Evolutionary conservation across 2,329 filamentous ascomycete genomes (phyloP), one percentile per base, ranked within the genome.

Genomic region (Clonostachys byssicola): DNA sequence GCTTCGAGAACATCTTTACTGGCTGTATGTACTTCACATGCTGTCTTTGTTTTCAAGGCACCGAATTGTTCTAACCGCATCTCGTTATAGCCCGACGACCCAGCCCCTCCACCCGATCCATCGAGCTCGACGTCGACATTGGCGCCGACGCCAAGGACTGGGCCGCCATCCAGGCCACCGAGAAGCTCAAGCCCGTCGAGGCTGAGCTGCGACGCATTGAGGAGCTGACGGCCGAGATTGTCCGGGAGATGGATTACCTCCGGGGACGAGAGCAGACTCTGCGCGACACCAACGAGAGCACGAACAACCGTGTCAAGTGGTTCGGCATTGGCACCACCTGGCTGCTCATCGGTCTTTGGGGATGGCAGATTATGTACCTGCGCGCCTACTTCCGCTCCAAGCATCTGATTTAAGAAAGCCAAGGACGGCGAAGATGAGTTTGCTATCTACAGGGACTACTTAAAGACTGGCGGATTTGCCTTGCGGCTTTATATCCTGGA

Each of bases 261-360:
- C 83, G 94, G 55, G 60, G 70, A 38, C 83, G 94, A 59, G 94
- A 99, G 78, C 91, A 96, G 81, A 95, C 90, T 77, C 80, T 99
- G 59, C 81, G 94, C 66, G 92, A 99, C 73, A 99, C 94, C 58
- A 99, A 99, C 71, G 94, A 99, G 85, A 97, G 92, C 78, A 99
- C 94, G 56, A 99, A 99, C 73, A 94, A 88, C 72, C 83, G 94
- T 50, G 94, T 99, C 62, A 99, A 97, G 78, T 97, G 90, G 91
- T 99, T 99, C 71, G 92, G 92, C 43, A 85, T 96, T 66, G 83
- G 85, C 55, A 97, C 92, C 30, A 97, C 96, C 73, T 87, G 90
- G 52, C 86, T 96, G 77, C 74, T 99, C 58, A 77, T 96, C 56
- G 89, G 82, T 34, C 76, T 99, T 58, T 95, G 94, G 68, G 91